phyloP scores from a whole-genome alignment of 805 yeast genomes.

The Metschnikowia lachancei region DNA sequence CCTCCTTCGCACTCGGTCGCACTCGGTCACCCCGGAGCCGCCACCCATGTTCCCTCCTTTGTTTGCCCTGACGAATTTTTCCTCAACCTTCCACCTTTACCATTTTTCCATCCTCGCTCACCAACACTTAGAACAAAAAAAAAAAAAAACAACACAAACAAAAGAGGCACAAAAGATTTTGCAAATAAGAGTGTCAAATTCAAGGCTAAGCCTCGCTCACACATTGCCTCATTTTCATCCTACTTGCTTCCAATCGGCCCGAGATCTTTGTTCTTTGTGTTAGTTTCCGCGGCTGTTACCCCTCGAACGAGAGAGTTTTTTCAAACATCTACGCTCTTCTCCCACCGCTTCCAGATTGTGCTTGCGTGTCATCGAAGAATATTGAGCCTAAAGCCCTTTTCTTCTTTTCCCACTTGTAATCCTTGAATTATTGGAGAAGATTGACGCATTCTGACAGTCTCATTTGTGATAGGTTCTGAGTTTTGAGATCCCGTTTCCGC shows the following conservation, averaged over 20 bases:
- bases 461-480: neutral
- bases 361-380: too few relatives aligned
- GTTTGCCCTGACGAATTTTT: constrained; percentile 12
- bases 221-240: neutral
- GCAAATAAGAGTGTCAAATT: constrained; percentile 4
- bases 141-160: neutral
- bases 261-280: neutral
- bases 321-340: neutral
- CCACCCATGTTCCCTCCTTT: constrained; percentile 6
- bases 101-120: constrained; percentile 1
- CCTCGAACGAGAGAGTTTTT: neutral
- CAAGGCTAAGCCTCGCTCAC: constrained; percentile 9
- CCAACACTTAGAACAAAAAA: constrained; percentile 1
- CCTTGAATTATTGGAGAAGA: too few relatives aligned
- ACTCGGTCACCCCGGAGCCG: neutral
- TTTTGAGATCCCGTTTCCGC: neutral
- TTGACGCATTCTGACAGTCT: too few relatives aligned
- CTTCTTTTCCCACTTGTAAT: neutral
- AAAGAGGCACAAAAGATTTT: neutral
- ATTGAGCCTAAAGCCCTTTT: too few relatives aligned
- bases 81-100: constrained; percentile 11
- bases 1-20: neutral
- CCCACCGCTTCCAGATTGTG: neutral
- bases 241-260: neutral
- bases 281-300: constrained; percentile 3